phyloP scores from a whole-genome alignment of 768 basidiomycete genomes.

The Coprinopsis strossmayeri region DNA sequence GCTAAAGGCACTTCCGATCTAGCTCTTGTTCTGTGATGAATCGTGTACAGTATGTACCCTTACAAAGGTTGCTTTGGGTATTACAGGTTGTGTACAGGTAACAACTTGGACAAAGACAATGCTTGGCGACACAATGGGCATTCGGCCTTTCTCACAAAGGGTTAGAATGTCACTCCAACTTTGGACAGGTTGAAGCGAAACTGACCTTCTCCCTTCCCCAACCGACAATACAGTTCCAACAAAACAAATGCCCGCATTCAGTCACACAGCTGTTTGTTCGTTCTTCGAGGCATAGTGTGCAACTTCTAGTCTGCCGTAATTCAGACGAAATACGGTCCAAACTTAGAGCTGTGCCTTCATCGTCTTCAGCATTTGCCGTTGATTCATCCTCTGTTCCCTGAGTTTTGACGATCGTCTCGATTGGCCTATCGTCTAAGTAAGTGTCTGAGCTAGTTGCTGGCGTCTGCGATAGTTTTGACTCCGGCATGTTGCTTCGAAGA shows the following conservation, averaged over 20 bases:
- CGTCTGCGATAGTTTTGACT: constrained; percentile 21
- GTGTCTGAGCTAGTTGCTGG: constrained; percentile 24
- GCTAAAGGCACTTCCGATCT: background rate
- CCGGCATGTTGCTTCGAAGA: constrained; percentile 8
- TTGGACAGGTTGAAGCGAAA: background rate
- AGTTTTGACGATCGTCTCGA: constrained; percentile 49
- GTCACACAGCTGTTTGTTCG: constrained; percentile 77
- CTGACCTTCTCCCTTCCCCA: constrained; percentile 85
- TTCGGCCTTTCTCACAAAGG: constrained; percentile 52
- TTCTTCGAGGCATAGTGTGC: constrained; percentile 82
- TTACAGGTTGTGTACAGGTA: constrained; percentile 82
- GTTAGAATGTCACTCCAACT: background rate
- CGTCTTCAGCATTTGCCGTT: constrained; percentile 58
- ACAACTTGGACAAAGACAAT: constrained; percentile 56
- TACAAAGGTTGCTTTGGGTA: constrained; percentile 8
- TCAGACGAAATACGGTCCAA: constrained; percentile 46
- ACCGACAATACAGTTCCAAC: constrained; percentile 83
- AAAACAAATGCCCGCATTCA: constrained; percentile 87
- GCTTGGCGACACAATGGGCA: constrained; percentile 84
- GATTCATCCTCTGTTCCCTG: constrained; percentile 45
- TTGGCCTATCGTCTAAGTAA: constrained; percentile 54
- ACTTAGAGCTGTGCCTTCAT: constrained; percentile 61
- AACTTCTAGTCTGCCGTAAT: constrained; percentile 55
- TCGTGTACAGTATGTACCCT: constrained; percentile 10
- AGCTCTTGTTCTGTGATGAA: background rate